Evolutionary conservation across 75 land plant species (phyloP).

Genomic region (Ceratopteris richardii): DNA sequence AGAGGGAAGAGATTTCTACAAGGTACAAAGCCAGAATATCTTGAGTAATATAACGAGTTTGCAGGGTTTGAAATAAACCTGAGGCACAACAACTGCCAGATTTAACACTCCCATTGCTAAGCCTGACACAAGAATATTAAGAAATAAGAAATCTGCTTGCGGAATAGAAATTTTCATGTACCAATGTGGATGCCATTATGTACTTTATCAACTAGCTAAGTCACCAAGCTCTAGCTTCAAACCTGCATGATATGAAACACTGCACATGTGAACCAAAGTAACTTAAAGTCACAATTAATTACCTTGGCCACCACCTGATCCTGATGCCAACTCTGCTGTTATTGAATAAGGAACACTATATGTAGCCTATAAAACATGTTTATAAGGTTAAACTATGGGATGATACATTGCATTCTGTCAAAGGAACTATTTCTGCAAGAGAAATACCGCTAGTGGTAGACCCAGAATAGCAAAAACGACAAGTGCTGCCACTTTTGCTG

Average conservation of each 20-base stretch:
- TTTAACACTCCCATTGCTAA: constrained; percentile 88
- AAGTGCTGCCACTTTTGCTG: constrained; percentile 50
- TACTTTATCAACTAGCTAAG: too few relatives aligned
- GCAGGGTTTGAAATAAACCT: constrained; percentile 33
- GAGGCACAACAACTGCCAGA: constrained; percentile 90
- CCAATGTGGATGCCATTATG: too few relatives aligned
- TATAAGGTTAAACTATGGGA: not conserved
- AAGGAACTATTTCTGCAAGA: not conserved
- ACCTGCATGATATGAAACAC: too few relatives aligned
- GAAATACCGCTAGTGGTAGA: constrained; percentile 80
- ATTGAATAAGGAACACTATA: constrained; percentile 84
- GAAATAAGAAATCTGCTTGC: too few relatives aligned
- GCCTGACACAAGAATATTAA: constrained; percentile 50
- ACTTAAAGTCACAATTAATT: too few relatives aligned
- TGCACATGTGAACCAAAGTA: too few relatives aligned
- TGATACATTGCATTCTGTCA: too few relatives aligned
- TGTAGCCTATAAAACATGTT: constrained; percentile 42
- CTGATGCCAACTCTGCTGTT: constrained; percentile 80
- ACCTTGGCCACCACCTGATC: constrained; percentile 83
- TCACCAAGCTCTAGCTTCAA: too few relatives aligned
- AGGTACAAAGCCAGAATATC: not conserved
- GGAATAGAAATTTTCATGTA: too few relatives aligned
- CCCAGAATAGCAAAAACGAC: constrained; percentile 81
- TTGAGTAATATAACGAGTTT: not conserved
- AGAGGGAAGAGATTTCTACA: not conserved